phyloP scores from a whole-genome alignment of 495 filamentous ascomycete species.

The Aspergillus steynii region DNA sequence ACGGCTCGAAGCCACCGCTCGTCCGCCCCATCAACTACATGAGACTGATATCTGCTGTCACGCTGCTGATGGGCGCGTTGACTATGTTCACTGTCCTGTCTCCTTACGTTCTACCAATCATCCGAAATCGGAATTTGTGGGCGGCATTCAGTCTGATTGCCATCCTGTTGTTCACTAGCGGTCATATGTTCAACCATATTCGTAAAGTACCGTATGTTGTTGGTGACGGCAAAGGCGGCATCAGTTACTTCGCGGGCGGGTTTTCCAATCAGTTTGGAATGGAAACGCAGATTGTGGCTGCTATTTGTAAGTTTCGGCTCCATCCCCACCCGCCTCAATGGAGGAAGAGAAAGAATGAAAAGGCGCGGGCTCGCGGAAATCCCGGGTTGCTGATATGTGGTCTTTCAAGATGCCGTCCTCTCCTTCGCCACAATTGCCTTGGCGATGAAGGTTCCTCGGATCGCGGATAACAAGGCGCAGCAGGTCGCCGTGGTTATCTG shows the following conservation, averaged over 20 bases:
- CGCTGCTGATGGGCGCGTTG: constrained; percentile 63
- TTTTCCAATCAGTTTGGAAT: constrained; percentile 95
- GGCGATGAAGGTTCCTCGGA: constrained; percentile 87
- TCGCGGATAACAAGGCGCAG: constrained; percentile 73
- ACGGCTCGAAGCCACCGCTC: constrained; percentile 71
- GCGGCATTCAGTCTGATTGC: constrained; percentile 85
- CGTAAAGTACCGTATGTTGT: constrained; percentile 93
- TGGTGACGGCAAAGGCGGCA: constrained; percentile 79
- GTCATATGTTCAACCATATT: constrained; percentile 99
- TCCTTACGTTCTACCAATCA: constrained; percentile 79
- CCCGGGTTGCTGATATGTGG: constrained; percentile 13
- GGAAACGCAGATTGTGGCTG: constrained; percentile 94
- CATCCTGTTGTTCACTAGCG: constrained; percentile 91
- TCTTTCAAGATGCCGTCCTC: constrained; percentile 75
- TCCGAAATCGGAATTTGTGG: constrained; percentile 93
- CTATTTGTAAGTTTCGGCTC: constrained; percentile 74
- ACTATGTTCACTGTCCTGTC: constrained; percentile 73
- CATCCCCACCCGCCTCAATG: background rate
- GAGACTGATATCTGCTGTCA: constrained; percentile 66
- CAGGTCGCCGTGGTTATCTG: constrained; percentile 81
- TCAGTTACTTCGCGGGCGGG: constrained; percentile 88
- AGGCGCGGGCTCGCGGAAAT: too few relatives aligned
- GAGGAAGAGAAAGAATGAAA: background rate
- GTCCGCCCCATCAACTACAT: constrained; percentile 85
- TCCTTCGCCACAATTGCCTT: constrained; percentile 88